Evolutionary conservation across 768 basidiomycete genomes (phyloP).

Genomic region (Phaeotremella fagi): DNA sequence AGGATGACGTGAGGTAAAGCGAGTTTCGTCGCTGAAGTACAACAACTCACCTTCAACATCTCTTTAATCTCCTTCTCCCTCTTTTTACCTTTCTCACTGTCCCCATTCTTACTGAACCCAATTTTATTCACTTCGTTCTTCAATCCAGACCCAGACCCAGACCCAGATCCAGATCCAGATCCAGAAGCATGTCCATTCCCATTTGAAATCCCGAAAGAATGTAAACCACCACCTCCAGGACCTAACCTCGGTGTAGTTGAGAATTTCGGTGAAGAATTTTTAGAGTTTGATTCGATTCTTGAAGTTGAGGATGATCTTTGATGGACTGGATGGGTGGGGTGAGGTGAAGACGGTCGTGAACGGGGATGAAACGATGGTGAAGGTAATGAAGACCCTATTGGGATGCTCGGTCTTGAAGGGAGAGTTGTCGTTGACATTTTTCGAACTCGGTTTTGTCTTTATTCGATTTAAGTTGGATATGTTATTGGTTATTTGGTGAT

Average conservation of each 20-base stretch:
- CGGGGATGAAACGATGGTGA: background rate
- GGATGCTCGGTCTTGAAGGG: background rate
- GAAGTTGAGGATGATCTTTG: constrained; percentile 16
- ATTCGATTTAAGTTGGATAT: no score
- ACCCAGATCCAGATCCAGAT: no score
- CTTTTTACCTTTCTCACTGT: background rate
- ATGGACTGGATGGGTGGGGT: background rate
- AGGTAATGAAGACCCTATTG: background rate
- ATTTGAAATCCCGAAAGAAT: no score
- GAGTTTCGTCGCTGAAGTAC: background rate
- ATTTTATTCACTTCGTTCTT: constrained; percentile 9
- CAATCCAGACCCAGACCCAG: constrained; percentile 23
- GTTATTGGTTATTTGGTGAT: no score
- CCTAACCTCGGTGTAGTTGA: background rate
- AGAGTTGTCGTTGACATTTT: constrained; percentile 19
- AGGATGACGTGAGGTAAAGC: background rate
- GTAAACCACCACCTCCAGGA: constrained; percentile 8
- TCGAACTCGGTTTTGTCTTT: no score
- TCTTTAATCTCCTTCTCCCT: constrained; percentile 10
- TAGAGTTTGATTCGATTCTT: constrained; percentile 4
- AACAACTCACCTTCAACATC: constrained; percentile 24
- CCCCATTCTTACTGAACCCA: background rate
- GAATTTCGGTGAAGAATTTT: no score
- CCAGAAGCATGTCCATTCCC: no score
- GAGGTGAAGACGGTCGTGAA: constrained; percentile 7